Base-by-base conservation (phyloP, 768 basidiomycete genomes). In the Gymnopilus junonius region DNA sequence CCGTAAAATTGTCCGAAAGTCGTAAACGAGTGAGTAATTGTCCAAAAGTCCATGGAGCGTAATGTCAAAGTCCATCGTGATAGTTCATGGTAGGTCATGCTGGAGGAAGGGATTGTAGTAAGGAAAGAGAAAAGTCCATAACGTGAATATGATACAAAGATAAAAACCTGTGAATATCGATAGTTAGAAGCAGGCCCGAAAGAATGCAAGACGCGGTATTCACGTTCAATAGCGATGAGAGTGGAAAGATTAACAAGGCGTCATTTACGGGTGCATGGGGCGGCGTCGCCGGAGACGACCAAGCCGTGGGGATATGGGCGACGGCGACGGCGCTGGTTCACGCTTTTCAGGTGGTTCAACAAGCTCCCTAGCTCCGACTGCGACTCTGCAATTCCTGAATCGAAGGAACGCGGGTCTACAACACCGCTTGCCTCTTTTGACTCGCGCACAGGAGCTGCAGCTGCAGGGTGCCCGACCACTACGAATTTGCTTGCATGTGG, bases 201-300 rank as follows among this genome's bases (percentile, higher is more conserved):
- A 11, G 4, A 4, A 4, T 25, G 15, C 8, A 15, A n/a, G 4
- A 5, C 0, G 32, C n/a, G 20, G 17, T 14, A 48, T 35, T 55
- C 35, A 55, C 54, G 54, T 55, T 35, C 54, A 8, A n/a, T 4
- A 55, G 34, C 17, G 12, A 53, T 8, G 12, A 34, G 17, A 53
- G 32, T 3, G 20, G 23, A 15, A 35, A 6, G 21, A 14, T 27
- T 6, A n/a, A 3, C 7, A 32, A 8, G 32, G 48, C 3, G 6
- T 39, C 35, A 14, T 25, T 55, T 20, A 55, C n/a, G 54, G 54
- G 25, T 55, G 54, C 54, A 55, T 55, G n/a, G 54, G 54, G 21
- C 54, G 54, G 15, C 54, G 54, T 2, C 54, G 32, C 6, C 54
- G 54, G 21, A 55, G 48, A 8, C 48, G 48, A 15, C 14, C 54